Base-by-base conservation (phyloP, 2,329 filamentous ascomycete genomes). In the Chaetomium sp. region DNA sequence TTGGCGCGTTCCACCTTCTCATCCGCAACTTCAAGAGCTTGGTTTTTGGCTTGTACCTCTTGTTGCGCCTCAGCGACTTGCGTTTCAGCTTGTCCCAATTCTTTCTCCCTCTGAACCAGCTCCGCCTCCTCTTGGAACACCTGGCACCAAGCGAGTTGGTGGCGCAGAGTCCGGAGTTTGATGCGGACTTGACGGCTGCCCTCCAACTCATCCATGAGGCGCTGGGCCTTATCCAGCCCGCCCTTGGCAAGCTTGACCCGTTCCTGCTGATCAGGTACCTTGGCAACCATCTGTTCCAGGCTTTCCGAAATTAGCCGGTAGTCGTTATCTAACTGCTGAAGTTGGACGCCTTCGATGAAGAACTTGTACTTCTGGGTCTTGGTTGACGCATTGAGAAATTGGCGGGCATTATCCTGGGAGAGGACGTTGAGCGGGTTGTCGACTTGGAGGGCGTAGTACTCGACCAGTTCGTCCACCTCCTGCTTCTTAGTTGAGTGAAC, bases 371-470 rank as follows among this genome's bases (percentile, higher is more conserved):
- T 99, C 58, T 92, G 85, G 3, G 81, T 75, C 0, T 91, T 82
- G 2, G 84, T 88, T 10, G 94, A 92, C 38, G 86, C 82, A 66
- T 92, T 95, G 44, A 99, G 79, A 65, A 99, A 99, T 56, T 95
- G 88, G 9, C 94, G 85, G 9, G 94, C 94, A 71, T 91, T 91
- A 68, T 99, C 94, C 70, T 99, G 94, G 0, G 91, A 96, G 14
- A 99, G 78, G 6, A 97, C 88, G 57, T 95, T 97, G 75, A 99
- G 86, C 0, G 94, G 94, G 64, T 99, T 99, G 67, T 97, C 92
- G 55, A 99, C 90, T 69, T 97, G 92, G 43, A 99, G 76, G 43
- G 87, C 89, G 68, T 91, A 97, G 68, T 89, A 95, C 69, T 99
- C 94, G 43, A 90, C 86, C 48, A 99, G 92, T 62, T 96, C 89